Percentiles rank a stretch among this genome's conserved stretches.
Conservation (phyloP, 176 grass and related monocot species). For the Carex pumila region DNA sequence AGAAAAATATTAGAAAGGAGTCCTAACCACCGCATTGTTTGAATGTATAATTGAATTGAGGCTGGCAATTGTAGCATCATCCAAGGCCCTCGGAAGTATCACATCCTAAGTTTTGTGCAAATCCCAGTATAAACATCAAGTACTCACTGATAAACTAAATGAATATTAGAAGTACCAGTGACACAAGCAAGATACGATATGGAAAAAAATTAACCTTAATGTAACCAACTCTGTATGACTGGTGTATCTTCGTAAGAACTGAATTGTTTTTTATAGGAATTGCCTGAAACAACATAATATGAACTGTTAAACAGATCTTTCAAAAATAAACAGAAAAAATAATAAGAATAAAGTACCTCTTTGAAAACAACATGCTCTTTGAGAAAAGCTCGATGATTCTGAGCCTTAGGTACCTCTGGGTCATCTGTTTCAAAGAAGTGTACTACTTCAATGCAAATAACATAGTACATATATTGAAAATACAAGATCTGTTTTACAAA, state of each 20-base stretch:
- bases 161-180: conserved; percentile 24
- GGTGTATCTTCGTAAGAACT: conserved; percentile 72
- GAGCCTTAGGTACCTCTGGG: conserved; percentile 48
- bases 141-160: conserved; percentile 4
- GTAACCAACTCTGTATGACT: conserved; percentile 76
- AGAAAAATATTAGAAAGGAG: conserved; percentile 8
- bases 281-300: conserved; percentile 39
- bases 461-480: conserved; percentile 15
- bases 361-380: conserved; percentile 65
- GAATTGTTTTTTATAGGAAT: conserved; percentile 62
- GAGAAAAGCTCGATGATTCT: conserved; percentile 62
- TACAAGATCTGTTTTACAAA: conserved; percentile 17
- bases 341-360: conserved; percentile 48
- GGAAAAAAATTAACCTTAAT: conserved; percentile 48
- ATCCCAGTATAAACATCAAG: not conserved
- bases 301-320: conserved; percentile 17
- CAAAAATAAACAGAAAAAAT: conserved; percentile 20
- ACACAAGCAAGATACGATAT: conserved; percentile 18
- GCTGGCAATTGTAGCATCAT: conserved; percentile 72
- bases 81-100: conserved; percentile 82
- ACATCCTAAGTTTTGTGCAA: conserved; percentile 61
- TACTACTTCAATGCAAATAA: conserved; percentile 16
- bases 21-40: conserved; percentile 89
- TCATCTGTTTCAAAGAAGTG: conserved; percentile 46
- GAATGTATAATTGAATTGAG: conserved; percentile 85